Evolutionary conservation across 2,329 filamentous ascomycete species (phyloP), one percentile per base, ranked within the genome.

Genomic region (Ceratocystis alfenasii): DNA sequence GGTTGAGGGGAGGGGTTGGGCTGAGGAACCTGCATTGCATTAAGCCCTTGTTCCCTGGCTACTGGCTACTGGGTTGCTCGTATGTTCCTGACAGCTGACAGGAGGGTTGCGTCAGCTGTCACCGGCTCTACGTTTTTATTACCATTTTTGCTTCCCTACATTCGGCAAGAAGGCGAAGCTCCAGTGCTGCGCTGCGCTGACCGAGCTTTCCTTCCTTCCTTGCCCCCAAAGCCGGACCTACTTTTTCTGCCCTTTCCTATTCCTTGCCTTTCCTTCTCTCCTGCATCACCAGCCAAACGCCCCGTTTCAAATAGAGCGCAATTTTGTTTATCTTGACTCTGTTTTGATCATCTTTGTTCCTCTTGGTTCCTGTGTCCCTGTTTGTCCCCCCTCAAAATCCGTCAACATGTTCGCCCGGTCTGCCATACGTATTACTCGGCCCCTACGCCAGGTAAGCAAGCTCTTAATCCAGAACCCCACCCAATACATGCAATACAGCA

Each of bases 341-440:
- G 28, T 55, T 62, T 55, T 55, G 25, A 5, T 30, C 61, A n/a
- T 28, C 8, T 60, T 48, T 33, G 46, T 17, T 60, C 15, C 20
- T 41, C 7, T 59, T 59, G 30, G 33, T 61, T 36, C 6, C 25
- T 55, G 33, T 36, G 15, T 67, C 67, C 69, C 63, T 63, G 62
- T 28, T 5, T 45, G 28, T 41, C 22, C 41, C 44, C 15, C 17
- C n/a, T 41, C 28, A 22, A 41, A 48, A 41, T 57, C 33, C 3
- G 20, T 68, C 70, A 83, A 73, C 70, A 88, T 90, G 85, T 87
- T 89, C 73, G 80, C 86, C 69, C 80, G 87, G 79, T 80, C 84
- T 72, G 78, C 80, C 69, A 80, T 88, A 73, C 82, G 86, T 73
- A 81, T 80, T 71, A 81, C 81, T 65, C 83, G 85, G 77, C 85